Percentiles rank a stretch among this genome's conserved stretches.
phyloP scores from a whole-genome alignment of 2,329 filamentous ascomycete genomes.

The Paecilomyces niveus region DNA sequence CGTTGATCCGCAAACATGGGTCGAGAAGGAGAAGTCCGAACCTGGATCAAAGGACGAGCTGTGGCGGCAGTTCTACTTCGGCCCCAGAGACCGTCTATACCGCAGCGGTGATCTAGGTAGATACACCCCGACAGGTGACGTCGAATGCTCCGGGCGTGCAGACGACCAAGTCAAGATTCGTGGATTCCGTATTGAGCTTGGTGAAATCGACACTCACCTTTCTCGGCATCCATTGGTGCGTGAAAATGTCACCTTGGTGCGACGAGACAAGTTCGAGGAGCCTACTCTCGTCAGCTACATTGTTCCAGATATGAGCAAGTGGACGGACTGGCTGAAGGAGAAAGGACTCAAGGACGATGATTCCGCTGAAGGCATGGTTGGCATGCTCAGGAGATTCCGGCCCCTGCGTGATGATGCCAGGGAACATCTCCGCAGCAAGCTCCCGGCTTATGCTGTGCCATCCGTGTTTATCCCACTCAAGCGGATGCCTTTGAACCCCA shows the following conservation, averaged over 20 bases:
- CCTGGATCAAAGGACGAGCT: conserved; percentile 52
- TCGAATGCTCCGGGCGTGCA: conserved; percentile 70
- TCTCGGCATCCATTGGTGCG: conserved; percentile 67
- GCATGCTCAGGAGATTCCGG: conserved; percentile 54
- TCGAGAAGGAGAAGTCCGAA: conserved; percentile 53
- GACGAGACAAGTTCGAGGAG: conserved; percentile 78
- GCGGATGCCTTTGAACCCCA: conserved; percentile 73
- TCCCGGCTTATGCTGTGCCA: conserved; percentile 70
- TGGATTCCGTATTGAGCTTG: conserved; percentile 90
- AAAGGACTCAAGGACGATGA: conserved; percentile 47
- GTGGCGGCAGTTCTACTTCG: conserved; percentile 73
- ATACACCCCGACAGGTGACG: conserved; percentile 63
- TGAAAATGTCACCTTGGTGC: conserved; percentile 78
- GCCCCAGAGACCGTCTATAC: conserved; percentile 80
- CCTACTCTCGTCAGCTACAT: conserved; percentile 82
- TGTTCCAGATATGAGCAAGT: conserved; percentile 71
- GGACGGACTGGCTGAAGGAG: conserved; percentile 60
- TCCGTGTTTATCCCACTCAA: conserved; percentile 66
- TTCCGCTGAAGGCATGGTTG: conserved; percentile 45
- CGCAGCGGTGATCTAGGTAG: conserved; percentile 78
- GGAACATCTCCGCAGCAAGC: conserved; percentile 62
- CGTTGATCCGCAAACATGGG: conserved; percentile 64
- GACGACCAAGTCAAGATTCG: conserved; percentile 94
- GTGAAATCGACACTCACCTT: conserved; percentile 83
- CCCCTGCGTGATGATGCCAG: conserved; percentile 54